Evolutionary conservation across 2,329 filamentous ascomycete genomes (phyloP).

Genomic region (Colletotrichum endophyticum): DNA sequence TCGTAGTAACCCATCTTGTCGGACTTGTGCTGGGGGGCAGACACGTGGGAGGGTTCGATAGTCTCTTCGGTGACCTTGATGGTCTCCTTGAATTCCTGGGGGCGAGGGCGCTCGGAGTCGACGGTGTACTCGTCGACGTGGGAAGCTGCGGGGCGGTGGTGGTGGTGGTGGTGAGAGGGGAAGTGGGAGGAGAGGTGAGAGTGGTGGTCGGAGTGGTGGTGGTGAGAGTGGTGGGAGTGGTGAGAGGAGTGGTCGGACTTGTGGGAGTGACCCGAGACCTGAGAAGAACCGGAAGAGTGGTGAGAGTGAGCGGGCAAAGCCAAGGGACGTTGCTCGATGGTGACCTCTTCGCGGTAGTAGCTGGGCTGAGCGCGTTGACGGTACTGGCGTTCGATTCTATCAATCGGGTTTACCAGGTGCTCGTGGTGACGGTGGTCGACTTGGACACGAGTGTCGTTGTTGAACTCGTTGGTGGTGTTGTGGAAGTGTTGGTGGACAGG

Average conservation of each 20-base stretch:
- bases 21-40: slow-evolving; percentile 47
- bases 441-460: slow-evolving; percentile 68
- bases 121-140: slow-evolving; percentile 57
- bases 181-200: slow-evolving; percentile 42
- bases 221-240: slow-evolving; percentile 11
- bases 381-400: slow-evolving; percentile 71
- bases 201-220: background rate
- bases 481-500: slow-evolving; percentile 29
- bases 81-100: slow-evolving; percentile 54
- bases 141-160: background rate
- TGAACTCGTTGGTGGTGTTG: slow-evolving; percentile 46
- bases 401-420: slow-evolving; percentile 57
- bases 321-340: slow-evolving; percentile 30
- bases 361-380: slow-evolving; percentile 63
- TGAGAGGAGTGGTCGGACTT: slow-evolving; percentile 31
- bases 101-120: slow-evolving; percentile 35
- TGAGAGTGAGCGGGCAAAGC: slow-evolving; percentile 39
- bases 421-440: slow-evolving; percentile 59
- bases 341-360: slow-evolving; percentile 44
- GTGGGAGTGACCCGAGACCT: slow-evolving; percentile 45
- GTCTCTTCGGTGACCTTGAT: slow-evolving; percentile 69
- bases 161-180: slow-evolving; percentile 42
- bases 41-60: slow-evolving; percentile 58
- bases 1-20: slow-evolving; percentile 70
- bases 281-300: slow-evolving; percentile 25